Evolutionary conservation across 1,284 basidiomycete genomes (phyloP).

Genomic region (Paramarasmius palmivorus): DNA sequence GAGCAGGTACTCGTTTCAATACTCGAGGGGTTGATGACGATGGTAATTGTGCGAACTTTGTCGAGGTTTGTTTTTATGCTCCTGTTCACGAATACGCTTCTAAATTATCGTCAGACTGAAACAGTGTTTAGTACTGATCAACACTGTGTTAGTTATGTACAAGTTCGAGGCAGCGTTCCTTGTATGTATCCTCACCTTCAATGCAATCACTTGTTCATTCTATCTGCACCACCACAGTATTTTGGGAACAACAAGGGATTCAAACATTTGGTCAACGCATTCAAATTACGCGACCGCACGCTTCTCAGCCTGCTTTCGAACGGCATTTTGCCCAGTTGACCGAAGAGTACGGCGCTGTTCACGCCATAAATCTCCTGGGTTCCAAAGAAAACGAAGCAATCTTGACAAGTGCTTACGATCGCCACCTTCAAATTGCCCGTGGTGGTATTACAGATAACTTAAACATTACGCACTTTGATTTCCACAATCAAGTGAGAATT

Average conservation of each 20-base stretch:
- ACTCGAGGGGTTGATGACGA: conserved; percentile 98
- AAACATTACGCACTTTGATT: conserved; percentile 90
- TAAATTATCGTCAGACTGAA: conserved; percentile 68
- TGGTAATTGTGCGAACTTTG: conserved; percentile 96
- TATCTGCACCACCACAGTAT: conserved; percentile 54
- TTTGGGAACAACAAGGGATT: conserved; percentile 97
- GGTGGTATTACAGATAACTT: conserved; percentile 59
- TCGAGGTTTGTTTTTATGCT: conserved; percentile 63
- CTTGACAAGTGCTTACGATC: conserved; percentile 81
- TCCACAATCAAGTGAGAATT: conserved; percentile 83
- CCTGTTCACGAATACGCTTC: conserved; percentile 14
- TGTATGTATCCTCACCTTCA: conserved; percentile 50
- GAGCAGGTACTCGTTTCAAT: conserved; percentile 97
- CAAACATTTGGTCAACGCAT: conserved; percentile 90
- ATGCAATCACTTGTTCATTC: conserved; percentile 18
- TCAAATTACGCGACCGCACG: conserved; percentile 92
- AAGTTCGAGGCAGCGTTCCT: conserved; percentile 93
- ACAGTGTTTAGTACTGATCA: conserved; percentile 85
- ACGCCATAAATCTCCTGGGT: conserved; percentile 88
- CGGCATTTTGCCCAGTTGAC: conserved; percentile 87
- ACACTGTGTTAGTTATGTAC: conserved; percentile 86
- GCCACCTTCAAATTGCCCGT: conserved; percentile 68
- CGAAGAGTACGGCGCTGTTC: conserved; percentile 79
- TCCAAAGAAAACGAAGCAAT: conserved; percentile 90
- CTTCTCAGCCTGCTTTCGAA: conserved; percentile 95